Evolutionary conservation across 1,139 yeast genomes (phyloP).

Genomic region (Arxiozyma slooffiae): DNA sequence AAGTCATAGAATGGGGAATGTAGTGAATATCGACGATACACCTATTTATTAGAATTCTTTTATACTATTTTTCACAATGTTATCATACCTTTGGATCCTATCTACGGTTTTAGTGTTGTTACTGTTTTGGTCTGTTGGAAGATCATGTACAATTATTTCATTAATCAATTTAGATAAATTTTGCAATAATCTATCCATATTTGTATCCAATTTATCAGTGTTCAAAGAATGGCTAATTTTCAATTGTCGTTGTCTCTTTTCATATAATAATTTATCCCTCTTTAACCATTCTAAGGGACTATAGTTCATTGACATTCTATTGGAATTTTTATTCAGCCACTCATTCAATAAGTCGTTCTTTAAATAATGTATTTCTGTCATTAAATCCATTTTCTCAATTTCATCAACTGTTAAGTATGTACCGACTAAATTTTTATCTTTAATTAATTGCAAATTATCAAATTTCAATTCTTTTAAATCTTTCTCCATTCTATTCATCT

Average conservation of each 20-base stretch:
- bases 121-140: not conserved
- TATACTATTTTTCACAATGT: not conserved
- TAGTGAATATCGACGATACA: not conserved
- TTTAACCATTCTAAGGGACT: not conserved
- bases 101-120: not conserved
- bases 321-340: not conserved
- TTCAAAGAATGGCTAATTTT: no score
- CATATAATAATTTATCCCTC: not conserved
- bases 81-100: not conserved
- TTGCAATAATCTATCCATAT: constrained; percentile 1
- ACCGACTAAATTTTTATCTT: constrained; percentile 1
- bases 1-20: no score
- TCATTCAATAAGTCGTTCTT: not conserved
- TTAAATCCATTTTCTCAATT: constrained; percentile 9
- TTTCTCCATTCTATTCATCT: not conserved
- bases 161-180: not conserved
- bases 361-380: constrained; percentile 11
- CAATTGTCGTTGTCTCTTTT: not conserved
- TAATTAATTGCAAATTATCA: constrained; percentile 4
- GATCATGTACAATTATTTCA: not conserved
- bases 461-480: constrained; percentile 1
- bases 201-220: not conserved
- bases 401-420: constrained; percentile 6
- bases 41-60: not conserved
- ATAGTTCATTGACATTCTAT: not conserved